Percentiles rank a stretch among this genome's conserved stretches.
phyloP scores from a whole-genome alignment of 495 filamentous ascomycete species.

The Apiosordaria backusii region DNA sequence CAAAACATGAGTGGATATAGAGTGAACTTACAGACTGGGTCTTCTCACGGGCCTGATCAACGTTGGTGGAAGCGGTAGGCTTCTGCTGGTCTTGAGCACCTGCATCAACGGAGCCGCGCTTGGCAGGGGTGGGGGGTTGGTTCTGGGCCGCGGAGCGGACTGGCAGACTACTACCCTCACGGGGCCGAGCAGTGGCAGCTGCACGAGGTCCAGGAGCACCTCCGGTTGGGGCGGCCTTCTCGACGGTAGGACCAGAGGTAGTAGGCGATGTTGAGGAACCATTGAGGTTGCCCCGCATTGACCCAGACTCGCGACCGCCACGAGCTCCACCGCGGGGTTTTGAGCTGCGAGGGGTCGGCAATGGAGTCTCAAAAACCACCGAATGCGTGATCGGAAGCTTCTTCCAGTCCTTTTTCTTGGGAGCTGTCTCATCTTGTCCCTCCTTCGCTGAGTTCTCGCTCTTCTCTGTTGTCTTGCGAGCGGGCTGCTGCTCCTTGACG shows the following conservation, averaged over 20 bases:
- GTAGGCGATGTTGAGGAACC: slow-evolving; percentile 9
- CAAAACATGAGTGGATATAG: not conserved
- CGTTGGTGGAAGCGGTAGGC: slow-evolving; percentile 25
- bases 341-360: slow-evolving; percentile 56
- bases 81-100: slow-evolving; percentile 46
- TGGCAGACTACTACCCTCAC: slow-evolving; percentile 26
- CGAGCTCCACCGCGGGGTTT: slow-evolving; percentile 59
- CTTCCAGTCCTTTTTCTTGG: slow-evolving; percentile 70
- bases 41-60: slow-evolving; percentile 41
- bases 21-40: slow-evolving; percentile 28
- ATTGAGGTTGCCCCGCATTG: slow-evolving; percentile 23
- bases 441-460: slow-evolving; percentile 62
- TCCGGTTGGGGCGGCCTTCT: slow-evolving; percentile 19
- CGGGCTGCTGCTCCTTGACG: slow-evolving; percentile 59
- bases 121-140: slow-evolving; percentile 32
- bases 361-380: slow-evolving; percentile 76
- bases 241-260: slow-evolving; percentile 9
- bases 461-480: slow-evolving; percentile 44
- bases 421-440: slow-evolving; percentile 58
- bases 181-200: slow-evolving; percentile 16
- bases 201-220: slow-evolving; percentile 17
- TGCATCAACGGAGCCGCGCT: slow-evolving; percentile 48
- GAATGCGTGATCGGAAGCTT: slow-evolving; percentile 69
- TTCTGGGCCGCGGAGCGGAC: slow-evolving; percentile 23
- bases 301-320: slow-evolving; percentile 44